Base-by-base conservation (phyloP, 2,329 filamentous ascomycete genomes). In the Aureobasidium zeae region DNA sequence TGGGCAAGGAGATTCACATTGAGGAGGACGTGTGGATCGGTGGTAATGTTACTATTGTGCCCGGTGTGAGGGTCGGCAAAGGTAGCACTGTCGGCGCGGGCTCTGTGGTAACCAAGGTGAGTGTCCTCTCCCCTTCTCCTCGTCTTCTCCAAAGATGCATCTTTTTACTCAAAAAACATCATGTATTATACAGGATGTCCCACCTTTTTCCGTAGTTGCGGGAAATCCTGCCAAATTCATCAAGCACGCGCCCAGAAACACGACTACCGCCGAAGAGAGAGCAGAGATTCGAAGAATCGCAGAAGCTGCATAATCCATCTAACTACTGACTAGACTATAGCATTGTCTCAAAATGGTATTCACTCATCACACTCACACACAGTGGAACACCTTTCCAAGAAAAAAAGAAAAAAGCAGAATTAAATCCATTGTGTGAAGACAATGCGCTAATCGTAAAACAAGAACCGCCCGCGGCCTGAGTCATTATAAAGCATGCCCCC, bases 11-110 rank as follows among this genome's bases (percentile, higher is more conserved):
- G 8, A 84, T 94, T 49, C 72, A 68, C 5, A 77, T 94, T 43
- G 85, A 81, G 0, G 80, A 87, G 51, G 86, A 94, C 64, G 84
- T 83, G 63, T 86, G 84, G 84, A 63, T 89, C 22, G 83, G 80
- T 1, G 83, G 83, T 0, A 81, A 79, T 55, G 79, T 77, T 3
- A 76, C 70, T 16, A 74, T 94, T n/a, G 65, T 87, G 30, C 78
- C 84, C 0, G 86, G 86, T 0, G 79, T 94, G 19, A 88, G 74
- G 1, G 81, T 94, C 51, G 86, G 87, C 0, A 70, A 72, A 45
- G 86, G 86, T 0, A 71, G 68, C 4, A 83, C 80, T 0, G 72
- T 94, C 48, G 87, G 85, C 1, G 86, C 87, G 1, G 85, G 82
- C 1, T 86, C 81, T 57, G 84, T 93, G 3, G 86, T 94, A 16